A percentile compares a stretch with the other conserved stretches of the same genome.
Conservation (phyloP, 495 filamentous ascomycete genomes). For the Stereocaulon alpinum region DNA sequence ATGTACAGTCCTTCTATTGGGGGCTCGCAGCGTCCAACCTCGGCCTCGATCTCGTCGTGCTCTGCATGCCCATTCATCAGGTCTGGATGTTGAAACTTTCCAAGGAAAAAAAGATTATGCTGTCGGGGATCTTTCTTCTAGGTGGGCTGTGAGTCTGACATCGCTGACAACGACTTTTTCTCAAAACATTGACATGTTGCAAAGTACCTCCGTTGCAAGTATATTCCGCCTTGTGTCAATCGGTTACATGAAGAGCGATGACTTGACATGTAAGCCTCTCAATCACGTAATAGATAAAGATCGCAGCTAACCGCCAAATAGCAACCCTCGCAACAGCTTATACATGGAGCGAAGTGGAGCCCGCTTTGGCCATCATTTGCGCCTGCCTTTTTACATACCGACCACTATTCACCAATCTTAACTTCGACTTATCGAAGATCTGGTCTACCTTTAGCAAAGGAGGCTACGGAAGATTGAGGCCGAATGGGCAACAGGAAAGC, state of each 20-base stretch:
- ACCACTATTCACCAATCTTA: not conserved
- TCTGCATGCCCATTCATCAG: slow-evolving; percentile 24
- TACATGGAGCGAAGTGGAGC: slow-evolving; percentile 7
- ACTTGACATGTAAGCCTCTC: not conserved
- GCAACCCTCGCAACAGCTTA: not conserved
- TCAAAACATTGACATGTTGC: not conserved
- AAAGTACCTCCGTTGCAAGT: slow-evolving; percentile 11
- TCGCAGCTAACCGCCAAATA: not conserved
- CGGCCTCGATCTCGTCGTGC: slow-evolving; percentile 24
- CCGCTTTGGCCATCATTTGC: slow-evolving; percentile 10
- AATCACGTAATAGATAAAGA: not conserved
- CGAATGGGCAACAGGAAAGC: too few relatives aligned
- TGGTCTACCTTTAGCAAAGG: too few relatives aligned
- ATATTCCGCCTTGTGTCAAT: slow-evolving; percentile 11
- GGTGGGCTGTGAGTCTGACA: slow-evolving; percentile 24
- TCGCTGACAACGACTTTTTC: not conserved
- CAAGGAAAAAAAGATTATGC: slow-evolving; percentile 19
- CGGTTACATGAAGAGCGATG: not conserved
- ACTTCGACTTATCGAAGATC: not conserved
- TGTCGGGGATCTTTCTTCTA: slow-evolving; percentile 27
- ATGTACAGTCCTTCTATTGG: slow-evolving; percentile 26
- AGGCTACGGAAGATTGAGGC: too few relatives aligned
- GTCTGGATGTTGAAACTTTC: slow-evolving; percentile 24
- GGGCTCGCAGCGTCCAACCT: slow-evolving; percentile 22
- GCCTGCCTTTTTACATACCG: slow-evolving; percentile 15